phyloP scores from a whole-genome alignment of 2,329 filamentous ascomycete species.

The Fusarium abutilonis region DNA sequence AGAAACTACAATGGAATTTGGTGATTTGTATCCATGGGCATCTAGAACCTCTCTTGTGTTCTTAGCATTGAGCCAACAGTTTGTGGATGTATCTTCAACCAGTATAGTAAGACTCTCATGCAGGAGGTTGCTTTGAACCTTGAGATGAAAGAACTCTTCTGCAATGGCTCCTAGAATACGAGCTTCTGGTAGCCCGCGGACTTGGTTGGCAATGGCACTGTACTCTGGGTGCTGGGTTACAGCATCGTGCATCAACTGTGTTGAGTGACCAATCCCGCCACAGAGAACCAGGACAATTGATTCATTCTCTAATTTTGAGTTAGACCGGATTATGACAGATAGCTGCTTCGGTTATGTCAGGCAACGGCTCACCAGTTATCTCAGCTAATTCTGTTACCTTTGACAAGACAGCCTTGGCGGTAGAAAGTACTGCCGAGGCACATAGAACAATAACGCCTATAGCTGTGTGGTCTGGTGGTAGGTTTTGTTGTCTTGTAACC shows the following conservation, averaged over 20 bases:
- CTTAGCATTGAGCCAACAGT: slow-evolving; percentile 36
- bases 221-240: slow-evolving; percentile 30
- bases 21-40: slow-evolving; percentile 24
- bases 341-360: too few species aligned
- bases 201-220: slow-evolving; percentile 6
- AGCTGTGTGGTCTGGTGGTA: neutral
- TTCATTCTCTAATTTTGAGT: neutral
- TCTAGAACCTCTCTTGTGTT: slow-evolving; percentile 35
- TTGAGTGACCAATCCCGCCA: slow-evolving; percentile 41
- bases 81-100: slow-evolving; percentile 37
- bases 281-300: slow-evolving; percentile 26
- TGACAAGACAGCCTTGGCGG: slow-evolving; percentile 29
- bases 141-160: slow-evolving; percentile 26
- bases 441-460: slow-evolving; percentile 30
- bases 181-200: slow-evolving; percentile 27
- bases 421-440: slow-evolving; percentile 32
- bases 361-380: slow-evolving; percentile 1
- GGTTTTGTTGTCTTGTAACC: neutral
- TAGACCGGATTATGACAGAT: neutral
- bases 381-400: neutral
- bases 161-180: slow-evolving; percentile 30
- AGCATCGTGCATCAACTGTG: slow-evolving; percentile 33
- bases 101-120: slow-evolving; percentile 18
- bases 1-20: slow-evolving; percentile 33
- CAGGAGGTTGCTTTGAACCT: neutral